Percentiles rank a stretch among this genome's conserved stretches.
These are phyloP conservation scores for Salvia miltiorrhiza DNA, from an alignment of 257 asterid species.

Conservation along the genomic window DNA sequence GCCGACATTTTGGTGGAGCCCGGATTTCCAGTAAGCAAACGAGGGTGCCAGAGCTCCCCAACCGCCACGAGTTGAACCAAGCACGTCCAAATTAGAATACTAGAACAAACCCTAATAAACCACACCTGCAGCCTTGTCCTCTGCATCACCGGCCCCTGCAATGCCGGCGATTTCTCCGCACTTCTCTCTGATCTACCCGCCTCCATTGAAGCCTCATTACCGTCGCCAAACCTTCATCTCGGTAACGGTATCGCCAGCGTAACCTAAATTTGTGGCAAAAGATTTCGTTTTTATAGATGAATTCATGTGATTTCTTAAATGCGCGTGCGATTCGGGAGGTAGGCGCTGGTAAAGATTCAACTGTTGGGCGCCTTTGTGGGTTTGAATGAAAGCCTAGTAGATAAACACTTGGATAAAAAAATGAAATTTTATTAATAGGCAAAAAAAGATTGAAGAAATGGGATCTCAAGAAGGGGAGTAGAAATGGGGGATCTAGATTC, in stretches of 20 bases:
- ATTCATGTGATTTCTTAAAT: neutral
- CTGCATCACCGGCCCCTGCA: slow-evolving; percentile 61
- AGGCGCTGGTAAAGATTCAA: slow-evolving; percentile 32
- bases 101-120: slow-evolving; percentile 87
- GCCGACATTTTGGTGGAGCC: slow-evolving; percentile 39
- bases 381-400: slow-evolving; percentile 22
- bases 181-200: slow-evolving; percentile 46
- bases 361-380: slow-evolving; percentile 20
- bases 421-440: slow-evolving; percentile 2
- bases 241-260: slow-evolving; percentile 12
- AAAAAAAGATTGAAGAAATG: slow-evolving; percentile 14
- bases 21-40: slow-evolving; percentile 41
- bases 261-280: slow-evolving; percentile 15
- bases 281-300: neutral
- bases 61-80: slow-evolving; percentile 83
- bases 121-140: slow-evolving; percentile 75
- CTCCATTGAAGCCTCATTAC: slow-evolving; percentile 62
- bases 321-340: slow-evolving; percentile 17
- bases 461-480: slow-evolving; percentile 23
- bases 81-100: slow-evolving; percentile 90
- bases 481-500: slow-evolving; percentile 26
- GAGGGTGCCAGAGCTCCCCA: slow-evolving; percentile 82
- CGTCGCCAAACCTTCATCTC: slow-evolving; percentile 48
- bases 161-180: slow-evolving; percentile 41
- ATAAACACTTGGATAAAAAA: neutral